Evolutionary conservation across 192 early-diverging fungal species (phyloP).

Genomic region (Chytriomyces hyalinus): DNA sequence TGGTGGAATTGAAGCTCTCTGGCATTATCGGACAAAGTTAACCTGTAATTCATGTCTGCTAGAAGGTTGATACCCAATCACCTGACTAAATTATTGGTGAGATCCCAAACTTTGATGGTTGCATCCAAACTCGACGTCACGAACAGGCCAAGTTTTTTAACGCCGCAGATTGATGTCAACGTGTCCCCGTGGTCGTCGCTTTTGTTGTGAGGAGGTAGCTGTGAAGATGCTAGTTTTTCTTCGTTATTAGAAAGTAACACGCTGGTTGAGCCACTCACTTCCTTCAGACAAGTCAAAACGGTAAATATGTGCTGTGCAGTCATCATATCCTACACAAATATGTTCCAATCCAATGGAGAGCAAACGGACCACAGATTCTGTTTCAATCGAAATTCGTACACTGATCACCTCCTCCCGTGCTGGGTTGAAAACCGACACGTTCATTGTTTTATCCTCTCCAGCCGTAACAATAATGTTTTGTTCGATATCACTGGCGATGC

Average conservation of each 20-base stretch:
- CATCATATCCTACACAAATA: slow-evolving; percentile 20
- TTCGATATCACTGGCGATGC: slow-evolving; percentile 42
- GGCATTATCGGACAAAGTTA: background rate
- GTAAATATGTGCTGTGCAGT: slow-evolving; percentile 10
- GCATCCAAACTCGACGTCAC: slow-evolving; percentile 45
- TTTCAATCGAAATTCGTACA: background rate
- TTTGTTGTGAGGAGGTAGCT: slow-evolving; percentile 43
- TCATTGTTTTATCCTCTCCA: slow-evolving; percentile 40
- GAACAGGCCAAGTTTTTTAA: slow-evolving; percentile 47
- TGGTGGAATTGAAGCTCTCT: slow-evolving; percentile 60
- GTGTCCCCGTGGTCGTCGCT: slow-evolving; percentile 57
- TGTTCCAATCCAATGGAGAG: slow-evolving; percentile 6
- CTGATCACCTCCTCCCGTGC: background rate
- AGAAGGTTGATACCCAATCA: slow-evolving; percentile 11
- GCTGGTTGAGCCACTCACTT: no score
- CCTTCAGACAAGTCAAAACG: background rate
- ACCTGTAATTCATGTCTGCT: background rate
- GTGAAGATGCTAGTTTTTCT: slow-evolving; percentile 12
- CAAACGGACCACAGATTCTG: background rate
- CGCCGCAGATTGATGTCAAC: slow-evolving; percentile 45
- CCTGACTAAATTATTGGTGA: slow-evolving; percentile 49
- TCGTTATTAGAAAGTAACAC: slow-evolving; percentile 34
- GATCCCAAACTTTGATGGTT: slow-evolving; percentile 55
- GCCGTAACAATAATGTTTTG: slow-evolving; percentile 44
- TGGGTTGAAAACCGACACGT: background rate